These are phyloP conservation scores for Domatiomyces catenatus DNA, from an alignment of 2,329 filamentous ascomycete genomes.

Conservation along the genomic window DNA sequence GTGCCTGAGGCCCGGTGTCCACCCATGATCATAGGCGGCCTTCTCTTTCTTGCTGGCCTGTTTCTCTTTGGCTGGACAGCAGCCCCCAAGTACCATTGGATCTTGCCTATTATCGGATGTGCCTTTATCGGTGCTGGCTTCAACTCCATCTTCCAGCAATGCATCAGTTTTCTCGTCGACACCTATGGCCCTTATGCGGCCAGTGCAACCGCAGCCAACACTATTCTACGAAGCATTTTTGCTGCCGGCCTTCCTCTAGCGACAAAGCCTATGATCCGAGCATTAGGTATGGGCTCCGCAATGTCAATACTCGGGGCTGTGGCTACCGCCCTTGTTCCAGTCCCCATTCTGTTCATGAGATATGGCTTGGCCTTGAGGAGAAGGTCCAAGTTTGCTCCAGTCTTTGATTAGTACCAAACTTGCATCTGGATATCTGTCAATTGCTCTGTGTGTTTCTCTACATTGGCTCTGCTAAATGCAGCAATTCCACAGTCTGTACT, in stretches of 20 bases:
- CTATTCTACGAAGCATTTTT: slow-evolving; percentile 29
- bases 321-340: slow-evolving; percentile 25
- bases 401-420: not conserved
- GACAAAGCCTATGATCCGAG: slow-evolving; percentile 27
- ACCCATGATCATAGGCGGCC: slow-evolving; percentile 31
- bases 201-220: slow-evolving; percentile 29
- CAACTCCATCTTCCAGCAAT: slow-evolving; percentile 31
- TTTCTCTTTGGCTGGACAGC: slow-evolving; percentile 33
- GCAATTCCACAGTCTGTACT: too few relatives aligned
- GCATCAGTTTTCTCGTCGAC: slow-evolving; percentile 32
- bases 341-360: slow-evolving; percentile 33
- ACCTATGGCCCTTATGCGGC: slow-evolving; percentile 28
- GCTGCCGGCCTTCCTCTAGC: slow-evolving; percentile 25
- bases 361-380: slow-evolving; percentile 27
- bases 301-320: slow-evolving; percentile 29
- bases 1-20: slow-evolving; percentile 29
- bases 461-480: too few relatives aligned
- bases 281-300: slow-evolving; percentile 29
- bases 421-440: not conserved
- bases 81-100: slow-evolving; percentile 21
- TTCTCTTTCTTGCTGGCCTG: slow-evolving; percentile 29
- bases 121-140: slow-evolving; percentile 29
- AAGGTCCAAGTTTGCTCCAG: slow-evolving; percentile 31
- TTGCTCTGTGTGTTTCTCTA: too few relatives aligned
- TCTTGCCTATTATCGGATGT: slow-evolving; percentile 21